These are phyloP conservation scores for Intubia oerlemansii DNA, from an alignment of 2,329 filamentous ascomycete species.

Conservation along the genomic window DNA sequence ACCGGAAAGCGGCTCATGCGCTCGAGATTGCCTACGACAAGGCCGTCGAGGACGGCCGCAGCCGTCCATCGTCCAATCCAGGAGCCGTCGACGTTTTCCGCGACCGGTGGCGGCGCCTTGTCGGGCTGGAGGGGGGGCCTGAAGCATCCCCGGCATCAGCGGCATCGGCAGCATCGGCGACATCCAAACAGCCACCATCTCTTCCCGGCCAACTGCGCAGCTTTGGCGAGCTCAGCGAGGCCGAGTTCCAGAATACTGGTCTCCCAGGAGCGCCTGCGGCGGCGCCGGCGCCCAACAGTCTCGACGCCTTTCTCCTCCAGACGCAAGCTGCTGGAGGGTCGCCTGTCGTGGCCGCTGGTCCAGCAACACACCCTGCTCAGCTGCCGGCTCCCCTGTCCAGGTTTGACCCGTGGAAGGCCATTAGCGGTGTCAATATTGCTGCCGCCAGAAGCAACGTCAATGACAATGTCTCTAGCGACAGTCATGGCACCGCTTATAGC, in stretches of 20 bases:
- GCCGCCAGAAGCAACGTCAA: no score
- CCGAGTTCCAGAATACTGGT: slow-evolving; percentile 1
- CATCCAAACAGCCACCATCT: not conserved
- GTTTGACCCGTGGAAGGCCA: no score
- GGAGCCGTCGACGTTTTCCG: slow-evolving; percentile 11
- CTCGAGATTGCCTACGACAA: slow-evolving; percentile 13
- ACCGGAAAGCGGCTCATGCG: slow-evolving; percentile 9
- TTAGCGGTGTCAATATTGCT: no score
- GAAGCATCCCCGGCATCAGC: not conserved
- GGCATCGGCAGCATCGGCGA: not conserved
- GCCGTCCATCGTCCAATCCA: slow-evolving; percentile 10
- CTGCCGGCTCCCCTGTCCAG: no score
- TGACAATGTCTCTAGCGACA: no score
- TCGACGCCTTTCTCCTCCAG: slow-evolving; percentile 3
- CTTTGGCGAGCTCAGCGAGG: slow-evolving; percentile 1
- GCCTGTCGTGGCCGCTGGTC: no score
- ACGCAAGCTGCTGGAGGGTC: no score
- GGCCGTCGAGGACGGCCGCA: slow-evolving; percentile 10
- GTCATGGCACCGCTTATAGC: no score
- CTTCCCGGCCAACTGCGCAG: not conserved
- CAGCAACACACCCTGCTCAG: no score
- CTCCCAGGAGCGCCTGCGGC: not conserved
- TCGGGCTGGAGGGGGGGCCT: slow-evolving; percentile 7
- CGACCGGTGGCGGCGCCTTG: slow-evolving; percentile 14
- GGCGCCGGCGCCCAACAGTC: slow-evolving; percentile 2